Percentiles rank a stretch among this genome's conserved stretches.
Evolutionary conservation across 805 yeast genomes (phyloP).

Genomic region (Candida sanyiensis): DNA sequence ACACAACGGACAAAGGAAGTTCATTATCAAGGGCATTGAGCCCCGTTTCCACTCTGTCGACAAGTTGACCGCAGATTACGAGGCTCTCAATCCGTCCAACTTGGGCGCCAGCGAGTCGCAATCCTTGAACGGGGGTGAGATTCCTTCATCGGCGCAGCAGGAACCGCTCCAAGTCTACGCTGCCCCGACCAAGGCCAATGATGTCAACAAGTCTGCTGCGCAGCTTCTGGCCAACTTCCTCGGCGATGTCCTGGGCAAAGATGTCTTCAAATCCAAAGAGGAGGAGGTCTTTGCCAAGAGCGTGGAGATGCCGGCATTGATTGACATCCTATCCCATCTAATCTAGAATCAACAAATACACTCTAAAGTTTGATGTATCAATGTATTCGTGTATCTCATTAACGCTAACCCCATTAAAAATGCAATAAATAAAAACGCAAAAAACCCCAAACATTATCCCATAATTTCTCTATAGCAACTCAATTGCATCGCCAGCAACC

Average conservation of each 20-base stretch:
- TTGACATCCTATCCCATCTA: not conserved
- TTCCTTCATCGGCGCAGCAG: slow-evolving; percentile 13
- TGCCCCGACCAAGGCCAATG: slow-evolving; percentile 32
- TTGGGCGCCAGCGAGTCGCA: not conserved
- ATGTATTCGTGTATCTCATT: slow-evolving; percentile 4
- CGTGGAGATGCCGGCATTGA: slow-evolving; percentile 32
- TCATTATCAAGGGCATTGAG: slow-evolving; percentile 89
- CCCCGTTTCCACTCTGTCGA: slow-evolving; percentile 65
- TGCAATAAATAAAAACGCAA: too few relatives aligned
- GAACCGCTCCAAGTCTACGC: slow-evolving; percentile 18
- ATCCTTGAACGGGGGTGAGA: not conserved
- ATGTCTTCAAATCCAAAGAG: slow-evolving; percentile 28
- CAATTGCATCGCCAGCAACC: slow-evolving; percentile 15
- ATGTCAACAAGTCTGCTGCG: slow-evolving; percentile 35
- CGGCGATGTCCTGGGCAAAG: slow-evolving; percentile 28
- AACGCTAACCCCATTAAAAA: too few relatives aligned
- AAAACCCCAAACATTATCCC: not conserved
- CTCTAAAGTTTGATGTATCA: not conserved
- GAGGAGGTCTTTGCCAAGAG: slow-evolving; percentile 29
- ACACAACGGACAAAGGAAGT: slow-evolving; percentile 63
- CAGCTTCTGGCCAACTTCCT: slow-evolving; percentile 32
- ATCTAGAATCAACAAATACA: too few relatives aligned
- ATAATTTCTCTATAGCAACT: slow-evolving; percentile 8
- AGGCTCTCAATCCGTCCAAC: slow-evolving; percentile 27
- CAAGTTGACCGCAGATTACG: slow-evolving; percentile 39